These are phyloP conservation scores for Canavalia gladiata DNA, from an alignment of 306 rosid species.

Conservation along the genomic window DNA sequence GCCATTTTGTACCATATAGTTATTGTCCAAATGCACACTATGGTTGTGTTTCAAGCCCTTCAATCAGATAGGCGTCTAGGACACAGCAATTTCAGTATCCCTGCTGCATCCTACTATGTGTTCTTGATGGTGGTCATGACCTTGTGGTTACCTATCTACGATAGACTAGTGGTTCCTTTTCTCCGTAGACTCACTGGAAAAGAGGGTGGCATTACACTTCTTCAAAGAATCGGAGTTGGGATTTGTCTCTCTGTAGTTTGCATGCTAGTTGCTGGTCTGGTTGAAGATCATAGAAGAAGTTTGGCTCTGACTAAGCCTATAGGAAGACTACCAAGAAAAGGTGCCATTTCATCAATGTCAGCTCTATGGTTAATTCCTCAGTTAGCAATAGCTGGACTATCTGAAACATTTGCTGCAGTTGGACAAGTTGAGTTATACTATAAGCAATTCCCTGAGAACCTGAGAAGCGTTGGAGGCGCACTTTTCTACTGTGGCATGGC, in stretches of 20 bases:
- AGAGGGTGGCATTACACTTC: constrained; percentile 81
- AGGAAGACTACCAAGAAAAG: constrained; percentile 71
- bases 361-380: constrained; percentile 83
- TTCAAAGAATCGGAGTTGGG: constrained; percentile 85
- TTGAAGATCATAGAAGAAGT: constrained; percentile 64
- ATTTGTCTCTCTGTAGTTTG: constrained; percentile 56
- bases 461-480: constrained; percentile 88
- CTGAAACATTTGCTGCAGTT: constrained; percentile 66
- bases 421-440: constrained; percentile 84
- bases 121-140: constrained; percentile 75
- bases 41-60: constrained; percentile 82
- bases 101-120: constrained; percentile 71
- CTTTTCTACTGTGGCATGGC: constrained; percentile 75
- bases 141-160: constrained; percentile 75
- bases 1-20: constrained; percentile 53
- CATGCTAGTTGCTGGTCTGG: constrained; percentile 66
- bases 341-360: constrained; percentile 82
- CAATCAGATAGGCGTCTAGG: constrained; percentile 73
- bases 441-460: constrained; percentile 92
- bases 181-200: constrained; percentile 61
- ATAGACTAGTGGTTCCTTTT: constrained; percentile 66
- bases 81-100: constrained; percentile 63
- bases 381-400: constrained; percentile 61
- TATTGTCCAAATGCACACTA: constrained; percentile 66
- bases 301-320: constrained; percentile 62